Evolutionary conservation across 2,329 filamentous ascomycete genomes (phyloP).

Genomic region (Chaetomiaceae sp.): DNA sequence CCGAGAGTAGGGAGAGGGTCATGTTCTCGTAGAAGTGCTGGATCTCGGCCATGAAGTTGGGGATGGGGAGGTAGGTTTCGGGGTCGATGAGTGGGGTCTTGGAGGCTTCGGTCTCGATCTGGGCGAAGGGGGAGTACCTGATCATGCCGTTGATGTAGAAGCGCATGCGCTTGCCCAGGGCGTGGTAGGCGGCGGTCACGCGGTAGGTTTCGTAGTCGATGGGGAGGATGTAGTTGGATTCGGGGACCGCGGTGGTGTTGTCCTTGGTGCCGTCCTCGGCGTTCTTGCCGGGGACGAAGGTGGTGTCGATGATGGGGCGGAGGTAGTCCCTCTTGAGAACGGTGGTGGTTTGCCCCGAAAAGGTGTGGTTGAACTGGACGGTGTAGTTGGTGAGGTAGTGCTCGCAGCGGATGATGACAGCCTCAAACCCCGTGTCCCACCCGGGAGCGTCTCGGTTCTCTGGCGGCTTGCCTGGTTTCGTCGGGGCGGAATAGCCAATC

Average conservation of each 20-base stretch:
- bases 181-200: slow-evolving; percentile 33
- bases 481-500: slow-evolving; percentile 33
- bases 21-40: slow-evolving; percentile 37
- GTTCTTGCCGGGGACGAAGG: slow-evolving; percentile 26
- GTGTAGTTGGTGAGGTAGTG: slow-evolving; percentile 36
- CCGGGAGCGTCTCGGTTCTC: slow-evolving; percentile 23
- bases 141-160: slow-evolving; percentile 32
- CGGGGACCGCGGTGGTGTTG: slow-evolving; percentile 32
- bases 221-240: slow-evolving; percentile 32
- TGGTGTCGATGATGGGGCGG: slow-evolving; percentile 34
- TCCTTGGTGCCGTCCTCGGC: slow-evolving; percentile 36
- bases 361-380: slow-evolving; percentile 33
- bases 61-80: slow-evolving; percentile 29
- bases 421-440: slow-evolving; percentile 33
- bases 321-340: slow-evolving; percentile 28
- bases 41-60: slow-evolving; percentile 29
- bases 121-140: slow-evolving; percentile 24
- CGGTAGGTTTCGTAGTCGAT: slow-evolving; percentile 31
- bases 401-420: slow-evolving; percentile 37
- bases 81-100: slow-evolving; percentile 41
- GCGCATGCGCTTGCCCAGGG: slow-evolving; percentile 33
- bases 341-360: slow-evolving; percentile 29
- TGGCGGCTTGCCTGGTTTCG: slow-evolving; percentile 23
- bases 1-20: slow-evolving; percentile 34
- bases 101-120: slow-evolving; percentile 34